A percentile compares a stretch with the other conserved stretches of the same genome.
These are phyloP conservation scores for Datura wrightii DNA, from an alignment of 257 asterid genomes.

Conservation along the genomic window DNA sequence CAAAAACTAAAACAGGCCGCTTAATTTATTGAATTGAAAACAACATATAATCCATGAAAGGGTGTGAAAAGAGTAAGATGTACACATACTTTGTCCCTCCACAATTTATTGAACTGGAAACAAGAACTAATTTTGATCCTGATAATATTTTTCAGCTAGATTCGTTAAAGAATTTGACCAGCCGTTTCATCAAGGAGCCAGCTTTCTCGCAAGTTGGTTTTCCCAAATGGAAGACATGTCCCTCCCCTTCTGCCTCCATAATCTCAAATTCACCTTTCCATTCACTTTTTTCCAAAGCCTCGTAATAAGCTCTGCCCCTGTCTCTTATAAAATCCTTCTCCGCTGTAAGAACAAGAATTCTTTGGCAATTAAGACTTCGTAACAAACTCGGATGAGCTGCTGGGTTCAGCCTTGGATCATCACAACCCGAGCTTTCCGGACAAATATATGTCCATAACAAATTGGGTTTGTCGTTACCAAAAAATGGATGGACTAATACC, in stretches of 20 bases:
- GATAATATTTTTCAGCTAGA: neutral
- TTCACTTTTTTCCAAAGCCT: conserved; percentile 66
- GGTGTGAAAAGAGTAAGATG: too few relatives aligned
- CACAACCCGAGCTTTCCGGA: conserved; percentile 32
- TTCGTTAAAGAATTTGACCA: conserved; percentile 3
- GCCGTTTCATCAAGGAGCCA: neutral
- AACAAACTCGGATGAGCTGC: conserved; percentile 56
- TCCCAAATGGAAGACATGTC: neutral
- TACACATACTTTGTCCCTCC: too few relatives aligned
- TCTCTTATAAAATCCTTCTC: conserved; percentile 62
- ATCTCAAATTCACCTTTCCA: conserved; percentile 70
- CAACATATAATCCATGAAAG: neutral
- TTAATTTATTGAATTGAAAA: neutral
- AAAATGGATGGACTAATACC: conserved; percentile 65
- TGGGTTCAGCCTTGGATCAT: conserved; percentile 72
- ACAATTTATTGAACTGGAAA: neutral
- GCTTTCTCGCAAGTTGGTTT: conserved; percentile 3
- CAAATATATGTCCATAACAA: conserved; percentile 49
- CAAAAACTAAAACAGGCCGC: neutral
- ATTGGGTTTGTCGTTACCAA: conserved; percentile 47
- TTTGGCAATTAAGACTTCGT: conserved; percentile 56
- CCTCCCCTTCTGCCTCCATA: conserved; percentile 61
- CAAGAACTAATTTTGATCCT: neutral
- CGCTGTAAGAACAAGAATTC: conserved; percentile 54
- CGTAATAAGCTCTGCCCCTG: conserved; percentile 51